Evolutionary conservation across 2,329 filamentous ascomycete species (phyloP), one percentile per base, ranked within the genome.

Genomic region (Fusarium sp.): DNA sequence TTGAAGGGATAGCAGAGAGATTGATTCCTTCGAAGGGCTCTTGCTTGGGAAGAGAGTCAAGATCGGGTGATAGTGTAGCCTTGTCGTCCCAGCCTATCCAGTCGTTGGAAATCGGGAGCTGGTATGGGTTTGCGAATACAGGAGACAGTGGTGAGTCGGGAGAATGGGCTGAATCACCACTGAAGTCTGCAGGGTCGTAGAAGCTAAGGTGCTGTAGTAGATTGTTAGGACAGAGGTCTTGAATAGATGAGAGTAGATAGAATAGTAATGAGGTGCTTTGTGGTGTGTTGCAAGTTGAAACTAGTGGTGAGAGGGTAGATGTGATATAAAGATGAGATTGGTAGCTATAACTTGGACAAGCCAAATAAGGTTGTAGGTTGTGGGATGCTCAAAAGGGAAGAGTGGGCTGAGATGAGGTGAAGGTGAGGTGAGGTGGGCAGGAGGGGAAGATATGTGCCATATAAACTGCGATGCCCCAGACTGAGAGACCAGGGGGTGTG

Each of bases 1-100:
- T 60, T 49, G 70, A 67, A 36, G 72, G 72, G 56, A 74, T 74
- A 40, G 64, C 65, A 34, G 72, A 73, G 33, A 74, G 69, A 62
- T 67, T 71, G 60, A 74, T 72, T 62, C 64, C 64, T 60, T 74
- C 72, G 60, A 74, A 74, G 45, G 72, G 72, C 42, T 74, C 72
- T 62, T 74, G 72, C 60, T 74, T 74, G 55, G 72, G 70, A 34
- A 74, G 69, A 8, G 70, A 23, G 62, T 74, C 72, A 18, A 74
- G 67, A 13, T 74, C 72, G 62, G 72, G 70, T 59, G 72, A 74
- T 44, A 73, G 70, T 5, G 72, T 71, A 47, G 72, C 72, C 62
- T 74, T 74, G 64, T 74, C 72, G 70, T 74, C 72, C 72, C 72
- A 74, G 65, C 33, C 63, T 52, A 74, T 65, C 72, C 72, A 74